A percentile compares a stretch with the other conserved stretches of the same genome.
Conservation (phyloP, 1,139 yeast genomes). For the Meyerozyma athensensis region DNA sequence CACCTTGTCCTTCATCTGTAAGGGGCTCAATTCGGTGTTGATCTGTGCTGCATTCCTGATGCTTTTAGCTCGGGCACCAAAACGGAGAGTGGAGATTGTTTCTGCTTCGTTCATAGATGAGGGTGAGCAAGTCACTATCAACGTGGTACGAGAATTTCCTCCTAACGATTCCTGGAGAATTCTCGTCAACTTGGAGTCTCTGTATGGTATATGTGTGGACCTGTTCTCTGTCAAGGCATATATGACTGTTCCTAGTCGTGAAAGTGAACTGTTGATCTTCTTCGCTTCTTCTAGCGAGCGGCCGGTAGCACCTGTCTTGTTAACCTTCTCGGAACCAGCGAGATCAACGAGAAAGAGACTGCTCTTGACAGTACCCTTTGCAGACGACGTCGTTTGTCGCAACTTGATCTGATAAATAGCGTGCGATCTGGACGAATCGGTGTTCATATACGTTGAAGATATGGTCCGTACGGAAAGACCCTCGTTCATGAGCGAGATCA, state of each 20-base stretch:
- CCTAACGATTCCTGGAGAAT: constrained; percentile 82
- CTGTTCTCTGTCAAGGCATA: constrained; percentile 71
- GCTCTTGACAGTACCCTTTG: constrained; percentile 48
- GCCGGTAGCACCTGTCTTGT: constrained; percentile 75
- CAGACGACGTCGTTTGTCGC: constrained; percentile 30
- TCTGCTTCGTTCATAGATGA: constrained; percentile 57
- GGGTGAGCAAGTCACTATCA: constrained; percentile 78
- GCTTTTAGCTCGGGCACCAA: constrained; percentile 74
- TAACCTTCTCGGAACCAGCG: constrained; percentile 88
- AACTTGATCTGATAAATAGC: constrained; percentile 69
- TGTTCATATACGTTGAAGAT: constrained; percentile 68
- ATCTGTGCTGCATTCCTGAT: constrained; percentile 66
- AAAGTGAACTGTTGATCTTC: constrained; percentile 73
- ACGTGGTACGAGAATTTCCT: constrained; percentile 78
- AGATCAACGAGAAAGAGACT: constrained; percentile 75
- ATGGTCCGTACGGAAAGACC: constrained; percentile 57
- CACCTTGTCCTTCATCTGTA: constrained; percentile 48
- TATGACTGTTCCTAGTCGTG: constrained; percentile 78
- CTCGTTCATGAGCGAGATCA: constrained; percentile 48
- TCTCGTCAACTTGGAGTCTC: constrained; percentile 82
- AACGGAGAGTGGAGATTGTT: constrained; percentile 72
- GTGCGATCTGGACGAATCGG: constrained; percentile 77
- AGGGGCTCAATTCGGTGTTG: constrained; percentile 62
- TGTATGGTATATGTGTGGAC: constrained; percentile 65
- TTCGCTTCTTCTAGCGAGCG: constrained; percentile 78